A percentile compares a stretch with the other conserved stretches of the same genome.
phyloP scores from a whole-genome alignment of 495 filamentous ascomycete genomes.

The Xylona heveae region DNA sequence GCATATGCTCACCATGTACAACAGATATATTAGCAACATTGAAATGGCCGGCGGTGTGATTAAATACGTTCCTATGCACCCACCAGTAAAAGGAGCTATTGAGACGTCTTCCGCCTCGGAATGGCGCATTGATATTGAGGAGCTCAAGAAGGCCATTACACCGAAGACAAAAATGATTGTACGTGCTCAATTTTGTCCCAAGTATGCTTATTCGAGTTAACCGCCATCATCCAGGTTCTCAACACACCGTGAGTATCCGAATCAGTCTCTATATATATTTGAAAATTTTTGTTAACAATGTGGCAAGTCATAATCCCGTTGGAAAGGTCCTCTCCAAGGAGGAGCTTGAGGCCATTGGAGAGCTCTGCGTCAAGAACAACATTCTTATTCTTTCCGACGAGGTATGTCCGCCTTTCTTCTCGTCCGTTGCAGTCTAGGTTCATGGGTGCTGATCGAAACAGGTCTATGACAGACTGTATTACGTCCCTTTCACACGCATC shows the following conservation, averaged over 20 bases:
- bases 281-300: not conserved
- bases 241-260: slow-evolving; percentile 20
- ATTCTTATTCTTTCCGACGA: slow-evolving; percentile 93
- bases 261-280: not conserved
- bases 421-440: too few species aligned
- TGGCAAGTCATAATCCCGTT: slow-evolving; percentile 66
- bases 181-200: not conserved
- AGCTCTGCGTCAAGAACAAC: slow-evolving; percentile 80
- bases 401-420: slow-evolving; percentile 8
- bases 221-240: slow-evolving; percentile 14
- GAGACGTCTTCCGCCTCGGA: slow-evolving; percentile 66
- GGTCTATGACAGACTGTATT: slow-evolving; percentile 88
- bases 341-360: slow-evolving; percentile 70
- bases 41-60: slow-evolving; percentile 92
- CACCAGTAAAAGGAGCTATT: slow-evolving; percentile 61
- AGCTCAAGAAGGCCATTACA: slow-evolving; percentile 70
- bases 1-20: not conserved
- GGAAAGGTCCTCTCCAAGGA: slow-evolving; percentile 78
- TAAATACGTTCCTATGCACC: slow-evolving; percentile 81
- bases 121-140: slow-evolving; percentile 69
- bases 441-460: slow-evolving; percentile 3
- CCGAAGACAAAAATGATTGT: slow-evolving; percentile 88
- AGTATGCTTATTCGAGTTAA: not conserved
- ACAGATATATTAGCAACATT: slow-evolving; percentile 83
- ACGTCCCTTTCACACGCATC: slow-evolving; percentile 82